A percentile compares a stretch with the other conserved stretches of the same genome.
Conservation (phyloP, 1,284 basidiomycete genomes). For the Pterulicium gracile region DNA sequence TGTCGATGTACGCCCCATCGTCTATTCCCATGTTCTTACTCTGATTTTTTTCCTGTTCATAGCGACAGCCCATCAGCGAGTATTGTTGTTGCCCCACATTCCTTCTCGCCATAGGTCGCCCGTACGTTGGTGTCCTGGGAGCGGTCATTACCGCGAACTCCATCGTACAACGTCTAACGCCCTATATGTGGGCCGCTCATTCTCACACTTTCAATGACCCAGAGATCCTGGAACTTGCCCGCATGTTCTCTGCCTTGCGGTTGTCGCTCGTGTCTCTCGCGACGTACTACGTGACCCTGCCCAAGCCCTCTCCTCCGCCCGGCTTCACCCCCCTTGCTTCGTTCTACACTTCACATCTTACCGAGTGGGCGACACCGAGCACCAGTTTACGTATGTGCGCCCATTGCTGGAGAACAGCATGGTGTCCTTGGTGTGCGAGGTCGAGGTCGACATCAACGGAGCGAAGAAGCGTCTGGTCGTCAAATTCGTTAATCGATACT, state of each 20-base stretch:
- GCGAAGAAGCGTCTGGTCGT: conserved; percentile 10
- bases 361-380: background rate
- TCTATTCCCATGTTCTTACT: background rate
- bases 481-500: conserved; percentile 13
- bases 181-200: conserved; percentile 14
- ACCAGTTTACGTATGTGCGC: background rate
- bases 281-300: conserved; percentile 4
- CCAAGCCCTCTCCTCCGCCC: background rate
- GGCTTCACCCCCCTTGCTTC: conserved; percentile 4
- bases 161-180: conserved; percentile 19
- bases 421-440: conserved; percentile 8
- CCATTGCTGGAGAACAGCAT: background rate
- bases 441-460: background rate
- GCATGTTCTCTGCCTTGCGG: conserved; percentile 8
- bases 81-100: conserved; percentile 20
- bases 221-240: conserved; percentile 5
- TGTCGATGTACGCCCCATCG: background rate
- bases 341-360: background rate
- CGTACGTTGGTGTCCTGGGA: conserved; percentile 18
- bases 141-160: conserved; percentile 15
- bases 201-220: conserved; percentile 7
- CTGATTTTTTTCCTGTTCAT: conserved; percentile 1
- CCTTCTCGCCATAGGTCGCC: conserved; percentile 18
- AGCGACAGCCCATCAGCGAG: conserved; percentile 11
- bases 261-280: background rate